phyloP scores from a whole-genome alignment of 2,329 filamentous ascomycete genomes.

The Coniella vitis region DNA sequence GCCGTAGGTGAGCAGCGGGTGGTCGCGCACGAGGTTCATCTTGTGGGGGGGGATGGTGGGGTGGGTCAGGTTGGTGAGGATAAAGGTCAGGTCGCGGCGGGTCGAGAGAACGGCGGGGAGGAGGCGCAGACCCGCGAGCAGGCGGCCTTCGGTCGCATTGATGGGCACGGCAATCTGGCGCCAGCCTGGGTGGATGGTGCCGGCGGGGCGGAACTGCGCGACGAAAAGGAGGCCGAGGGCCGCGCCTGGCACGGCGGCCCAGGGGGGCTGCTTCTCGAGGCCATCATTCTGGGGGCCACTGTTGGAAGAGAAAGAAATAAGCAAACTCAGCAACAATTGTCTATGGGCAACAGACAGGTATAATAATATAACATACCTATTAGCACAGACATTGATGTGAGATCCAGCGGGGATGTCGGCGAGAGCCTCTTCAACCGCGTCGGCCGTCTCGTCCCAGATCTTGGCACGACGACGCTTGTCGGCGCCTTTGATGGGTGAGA shows the following conservation, averaged over 20 bases:
- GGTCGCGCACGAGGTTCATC: slow-evolving; percentile 3
- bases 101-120: background rate
- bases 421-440: slow-evolving; percentile 3
- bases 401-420: slow-evolving; percentile 3
- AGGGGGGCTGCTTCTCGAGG: slow-evolving; percentile 1
- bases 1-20: slow-evolving; percentile 1
- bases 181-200: slow-evolving; percentile 10
- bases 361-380: too few relatives aligned
- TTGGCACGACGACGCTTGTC: background rate
- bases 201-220: slow-evolving; percentile 7
- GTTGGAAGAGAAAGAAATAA: too few relatives aligned
- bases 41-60: background rate
- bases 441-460: background rate
- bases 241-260: slow-evolving; percentile 7
- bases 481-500: background rate
- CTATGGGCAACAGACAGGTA: too few relatives aligned
- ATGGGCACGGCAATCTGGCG: slow-evolving; percentile 13
- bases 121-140: slow-evolving; percentile 9
- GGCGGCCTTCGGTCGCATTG: slow-evolving; percentile 3
- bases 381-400: slow-evolving; percentile 10
- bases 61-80: slow-evolving; percentile 10
- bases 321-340: too few relatives aligned
- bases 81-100: background rate
- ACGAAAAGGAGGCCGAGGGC: slow-evolving; percentile 7
- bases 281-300: background rate